Evolutionary conservation across 1,284 basidiomycete genomes (phyloP).

Genomic region (Caloboletus inedulis): DNA sequence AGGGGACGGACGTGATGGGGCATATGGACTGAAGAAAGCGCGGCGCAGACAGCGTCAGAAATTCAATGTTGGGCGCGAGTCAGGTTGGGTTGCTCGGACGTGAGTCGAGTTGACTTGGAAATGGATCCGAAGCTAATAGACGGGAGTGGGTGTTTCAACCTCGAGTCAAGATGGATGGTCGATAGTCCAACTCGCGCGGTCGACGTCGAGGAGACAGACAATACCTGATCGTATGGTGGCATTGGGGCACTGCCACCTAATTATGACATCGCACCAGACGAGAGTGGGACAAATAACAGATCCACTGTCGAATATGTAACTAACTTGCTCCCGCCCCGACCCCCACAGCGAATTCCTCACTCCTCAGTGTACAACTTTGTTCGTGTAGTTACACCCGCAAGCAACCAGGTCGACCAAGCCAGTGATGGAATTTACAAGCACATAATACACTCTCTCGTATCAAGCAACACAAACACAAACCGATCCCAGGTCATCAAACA

Average conservation of each 20-base stretch:
- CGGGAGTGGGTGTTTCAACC: background rate
- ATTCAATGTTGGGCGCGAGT: slow-evolving; percentile 10
- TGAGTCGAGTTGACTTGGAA: background rate
- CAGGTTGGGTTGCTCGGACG: background rate
- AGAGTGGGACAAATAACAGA: too few species aligned
- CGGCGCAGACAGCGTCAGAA: background rate
- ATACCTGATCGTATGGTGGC: too few species aligned
- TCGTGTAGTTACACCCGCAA: background rate
- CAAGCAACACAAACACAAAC: background rate
- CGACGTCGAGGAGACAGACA: background rate
- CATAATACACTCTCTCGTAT: background rate
- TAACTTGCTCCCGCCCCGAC: too few species aligned
- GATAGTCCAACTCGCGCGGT: too few species aligned
- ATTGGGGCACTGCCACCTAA: too few species aligned
- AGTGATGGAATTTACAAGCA: background rate
- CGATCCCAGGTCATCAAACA: background rate
- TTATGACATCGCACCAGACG: too few species aligned
- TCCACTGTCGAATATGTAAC: too few species aligned
- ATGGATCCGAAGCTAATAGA: background rate
- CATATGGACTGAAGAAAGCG: slow-evolving; percentile 16
- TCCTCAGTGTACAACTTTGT: too few species aligned
- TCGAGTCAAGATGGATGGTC: background rate
- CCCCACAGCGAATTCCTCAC: too few species aligned
- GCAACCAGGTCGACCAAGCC: background rate
- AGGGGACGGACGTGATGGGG: background rate